A percentile compares a stretch with the other conserved stretches of the same genome.
These are phyloP conservation scores for Usnea hakonensis DNA, from an alignment of 495 filamentous ascomycete species.

Conservation along the genomic window DNA sequence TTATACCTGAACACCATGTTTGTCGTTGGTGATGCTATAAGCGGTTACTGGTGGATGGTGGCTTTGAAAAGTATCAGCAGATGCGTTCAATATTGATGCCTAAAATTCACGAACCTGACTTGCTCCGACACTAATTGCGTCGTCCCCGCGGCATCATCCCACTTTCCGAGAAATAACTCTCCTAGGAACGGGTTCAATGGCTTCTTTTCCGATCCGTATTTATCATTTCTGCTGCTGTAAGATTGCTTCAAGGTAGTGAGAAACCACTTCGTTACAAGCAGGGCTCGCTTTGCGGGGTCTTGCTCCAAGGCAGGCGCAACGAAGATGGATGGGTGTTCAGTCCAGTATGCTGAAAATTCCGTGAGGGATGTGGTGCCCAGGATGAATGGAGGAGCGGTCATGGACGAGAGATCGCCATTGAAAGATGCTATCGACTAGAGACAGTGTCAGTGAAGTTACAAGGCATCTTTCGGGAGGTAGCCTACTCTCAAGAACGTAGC, in stretches of 20 bases:
- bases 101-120: conserved; percentile 52
- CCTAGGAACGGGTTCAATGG: conserved; percentile 87
- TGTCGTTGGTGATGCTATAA: conserved; percentile 80
- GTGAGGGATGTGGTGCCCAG: conserved; percentile 83
- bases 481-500: conserved; percentile 47
- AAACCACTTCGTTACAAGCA: conserved; percentile 95
- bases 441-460: conserved; percentile 3
- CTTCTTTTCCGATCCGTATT: conserved; percentile 93
- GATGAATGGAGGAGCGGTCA: conserved; percentile 95
- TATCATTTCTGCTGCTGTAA: conserved; percentile 84
- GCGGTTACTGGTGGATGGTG: conserved; percentile 98
- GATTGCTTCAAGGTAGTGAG: conserved; percentile 91
- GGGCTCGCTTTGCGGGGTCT: conserved; percentile 73
- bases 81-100: not conserved
- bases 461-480: not conserved
- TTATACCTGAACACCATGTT: conserved; percentile 64
- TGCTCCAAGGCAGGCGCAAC: conserved; percentile 74
- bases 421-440: conserved; percentile 85
- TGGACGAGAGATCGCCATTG: conserved; percentile 86
- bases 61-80: conserved; percentile 36
- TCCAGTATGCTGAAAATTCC: conserved; percentile 96
- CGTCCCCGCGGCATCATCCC: conserved; percentile 68
- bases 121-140: conserved; percentile 70
- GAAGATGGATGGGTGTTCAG: conserved; percentile 83
- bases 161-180: conserved; percentile 83